These are phyloP conservation scores for Colletotrichum magnum DNA, from an alignment of 2,329 filamentous ascomycete genomes.

Conservation along the genomic window DNA sequence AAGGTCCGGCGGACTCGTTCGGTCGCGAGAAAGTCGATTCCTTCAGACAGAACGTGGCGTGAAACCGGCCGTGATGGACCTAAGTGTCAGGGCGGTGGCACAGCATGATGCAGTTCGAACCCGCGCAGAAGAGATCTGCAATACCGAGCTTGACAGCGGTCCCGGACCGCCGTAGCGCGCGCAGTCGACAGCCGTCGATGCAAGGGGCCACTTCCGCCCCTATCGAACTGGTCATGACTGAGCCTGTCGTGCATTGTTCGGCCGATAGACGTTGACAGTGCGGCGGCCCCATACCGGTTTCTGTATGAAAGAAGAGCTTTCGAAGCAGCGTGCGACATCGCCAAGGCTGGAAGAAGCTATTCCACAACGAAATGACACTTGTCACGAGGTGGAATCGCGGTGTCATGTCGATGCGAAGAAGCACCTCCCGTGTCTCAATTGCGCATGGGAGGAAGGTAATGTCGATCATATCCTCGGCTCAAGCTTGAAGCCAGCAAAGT, in stretches of 20 bases:
- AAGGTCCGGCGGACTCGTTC: conserved; percentile 5
- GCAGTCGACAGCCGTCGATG: conserved; percentile 8
- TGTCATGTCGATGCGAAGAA: conserved; percentile 4
- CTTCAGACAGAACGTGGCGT: conserved; percentile 12
- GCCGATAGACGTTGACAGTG: conserved; percentile 8
- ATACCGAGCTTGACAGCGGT: conserved; percentile 23
- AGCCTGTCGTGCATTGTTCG: conserved; percentile 5
- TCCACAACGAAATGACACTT: conserved; percentile 12
- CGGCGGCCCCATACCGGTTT: background rate
- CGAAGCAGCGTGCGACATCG: conserved; percentile 16
- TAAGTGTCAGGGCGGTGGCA: conserved; percentile 38
- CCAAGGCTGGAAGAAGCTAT: conserved; percentile 23
- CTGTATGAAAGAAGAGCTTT: conserved; percentile 9
- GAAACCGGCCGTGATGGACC: conserved; percentile 16
- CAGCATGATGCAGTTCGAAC: conserved; percentile 13
- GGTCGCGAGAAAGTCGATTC: conserved; percentile 15
- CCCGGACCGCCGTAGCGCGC: conserved; percentile 13
- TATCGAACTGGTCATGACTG: background rate
- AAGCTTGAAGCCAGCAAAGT: background rate
- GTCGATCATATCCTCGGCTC: background rate
- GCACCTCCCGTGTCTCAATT: background rate
- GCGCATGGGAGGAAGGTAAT: background rate
- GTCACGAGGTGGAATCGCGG: conserved; percentile 14
- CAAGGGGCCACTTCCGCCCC: background rate
- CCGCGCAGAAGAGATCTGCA: conserved; percentile 35